Percentiles rank a stretch among this genome's conserved stretches.
Conservation (phyloP, 1,139 yeast genomes). For the Saccharomycopsis hybrid region DNA sequence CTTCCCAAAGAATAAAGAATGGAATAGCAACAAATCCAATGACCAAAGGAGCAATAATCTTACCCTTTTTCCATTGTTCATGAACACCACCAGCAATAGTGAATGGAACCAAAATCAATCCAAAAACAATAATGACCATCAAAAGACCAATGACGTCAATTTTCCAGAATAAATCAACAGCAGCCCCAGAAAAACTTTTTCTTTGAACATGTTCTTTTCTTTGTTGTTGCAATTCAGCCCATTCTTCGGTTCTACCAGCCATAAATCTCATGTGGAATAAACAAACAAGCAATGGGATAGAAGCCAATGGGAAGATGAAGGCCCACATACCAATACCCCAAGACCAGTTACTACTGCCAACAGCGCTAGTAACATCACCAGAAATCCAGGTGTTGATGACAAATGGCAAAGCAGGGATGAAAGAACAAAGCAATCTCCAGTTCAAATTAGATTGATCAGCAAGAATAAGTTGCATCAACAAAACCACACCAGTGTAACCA, state of each 20-base stretch:
- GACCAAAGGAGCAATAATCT: conserved; percentile 45
- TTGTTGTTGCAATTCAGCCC: conserved; percentile 28
- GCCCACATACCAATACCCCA: conserved; percentile 82
- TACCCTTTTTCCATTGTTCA: conserved; percentile 24
- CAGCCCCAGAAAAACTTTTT: background rate
- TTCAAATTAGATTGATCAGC: conserved; percentile 64
- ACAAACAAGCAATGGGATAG: conserved; percentile 51
- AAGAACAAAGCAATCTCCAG: conserved; percentile 61
- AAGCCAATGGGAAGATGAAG: conserved; percentile 58
- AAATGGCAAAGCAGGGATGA: conserved; percentile 62
- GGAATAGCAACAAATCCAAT: conserved; percentile 56
- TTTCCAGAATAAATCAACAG: conserved; percentile 33
- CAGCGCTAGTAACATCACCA: conserved; percentile 45
- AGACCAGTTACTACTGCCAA: conserved; percentile 44
- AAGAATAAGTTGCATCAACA: conserved; percentile 48
- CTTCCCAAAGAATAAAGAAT: conserved; percentile 49
- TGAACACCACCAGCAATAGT: conserved; percentile 57
- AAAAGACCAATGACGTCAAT: conserved; percentile 50
- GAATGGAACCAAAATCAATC: conserved; percentile 42
- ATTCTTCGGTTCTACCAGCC: conserved; percentile 49
- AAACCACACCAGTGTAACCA: conserved; percentile 61
- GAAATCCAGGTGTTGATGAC: conserved; percentile 73
- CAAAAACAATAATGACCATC: conserved; percentile 44
- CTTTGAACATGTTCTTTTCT: background rate
- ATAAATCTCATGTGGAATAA: conserved; percentile 48